These are phyloP conservation scores for Venturia aucupariae DNA, from an alignment of 2,329 filamentous ascomycete species.

Conservation along the genomic window DNA sequence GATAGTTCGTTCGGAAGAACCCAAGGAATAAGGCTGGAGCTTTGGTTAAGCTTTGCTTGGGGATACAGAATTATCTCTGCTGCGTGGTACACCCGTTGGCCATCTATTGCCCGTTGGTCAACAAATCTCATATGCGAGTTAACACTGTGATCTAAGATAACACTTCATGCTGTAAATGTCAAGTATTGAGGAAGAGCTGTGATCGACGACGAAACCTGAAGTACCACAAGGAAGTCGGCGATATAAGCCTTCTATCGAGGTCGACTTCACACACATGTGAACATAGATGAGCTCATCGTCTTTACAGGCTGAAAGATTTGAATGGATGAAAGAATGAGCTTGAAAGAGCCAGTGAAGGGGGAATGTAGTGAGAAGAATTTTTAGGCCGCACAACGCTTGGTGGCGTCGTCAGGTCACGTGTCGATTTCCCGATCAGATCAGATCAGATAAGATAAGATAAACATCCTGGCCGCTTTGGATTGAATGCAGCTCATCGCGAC, in stretches of 20 bases:
- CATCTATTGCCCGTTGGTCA: neutral
- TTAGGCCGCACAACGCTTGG: too few species aligned
- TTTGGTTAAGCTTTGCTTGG: too few species aligned
- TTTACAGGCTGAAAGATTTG: neutral
- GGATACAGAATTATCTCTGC: neutral
- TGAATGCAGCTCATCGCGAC: neutral
- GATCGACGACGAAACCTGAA: too few species aligned
- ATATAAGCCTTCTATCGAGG: neutral
- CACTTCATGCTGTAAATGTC: neutral
- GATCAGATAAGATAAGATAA: conserved; percentile 3
- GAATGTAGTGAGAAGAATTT: too few species aligned
- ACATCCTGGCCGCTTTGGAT: neutral
- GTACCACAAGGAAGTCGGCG: neutral
- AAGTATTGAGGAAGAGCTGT: too few species aligned
- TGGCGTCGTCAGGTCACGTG: too few species aligned
- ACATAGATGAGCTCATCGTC: neutral
- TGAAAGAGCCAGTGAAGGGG: neutral
- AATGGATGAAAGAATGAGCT: too few species aligned
- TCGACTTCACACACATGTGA: neutral
- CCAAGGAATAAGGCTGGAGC: too few species aligned
- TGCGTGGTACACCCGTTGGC: neutral
- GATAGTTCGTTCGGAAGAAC: neutral
- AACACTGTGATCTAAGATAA: neutral
- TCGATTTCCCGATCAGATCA: too few species aligned
- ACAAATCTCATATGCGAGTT: neutral